phyloP scores from a whole-genome alignment of 179 eudicot genomes.

The Amaranthus tricolor region DNA sequence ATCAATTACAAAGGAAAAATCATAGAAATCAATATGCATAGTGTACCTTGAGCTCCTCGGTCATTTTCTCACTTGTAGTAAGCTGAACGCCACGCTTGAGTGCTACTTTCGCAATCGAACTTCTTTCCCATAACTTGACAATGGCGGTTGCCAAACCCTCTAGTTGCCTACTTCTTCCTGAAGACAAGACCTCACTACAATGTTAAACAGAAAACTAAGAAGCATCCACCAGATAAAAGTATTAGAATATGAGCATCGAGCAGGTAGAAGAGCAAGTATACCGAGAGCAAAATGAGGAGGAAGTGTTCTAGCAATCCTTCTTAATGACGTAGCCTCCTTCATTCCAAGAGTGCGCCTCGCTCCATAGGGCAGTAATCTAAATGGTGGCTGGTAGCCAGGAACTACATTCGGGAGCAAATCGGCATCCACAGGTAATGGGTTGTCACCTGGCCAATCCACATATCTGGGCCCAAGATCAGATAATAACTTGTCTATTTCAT shows the following conservation, averaged over 20 bases:
- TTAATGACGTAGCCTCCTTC: slow-evolving; percentile 75
- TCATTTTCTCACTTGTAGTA: slow-evolving; percentile 96
- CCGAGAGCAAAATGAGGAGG: slow-evolving; percentile 99
- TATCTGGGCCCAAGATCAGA: slow-evolving; percentile 82
- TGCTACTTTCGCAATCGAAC: slow-evolving; percentile 88
- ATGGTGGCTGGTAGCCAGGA: slow-evolving; percentile 80
- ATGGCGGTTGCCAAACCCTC: slow-evolving; percentile 89
- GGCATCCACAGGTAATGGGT: slow-evolving; percentile 90
- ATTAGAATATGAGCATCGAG: not conserved
- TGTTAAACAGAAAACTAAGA: not conserved
- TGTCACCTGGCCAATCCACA: slow-evolving; percentile 87
- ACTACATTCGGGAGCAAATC: slow-evolving; percentile 78
- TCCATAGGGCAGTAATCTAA: slow-evolving; percentile 88
- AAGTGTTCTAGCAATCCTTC: slow-evolving; percentile 83
- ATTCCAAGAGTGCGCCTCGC: slow-evolving; percentile 60
- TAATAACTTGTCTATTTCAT: slow-evolving; percentile 78
- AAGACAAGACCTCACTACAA: slow-evolving; percentile 18
- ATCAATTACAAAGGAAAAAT: not conserved
- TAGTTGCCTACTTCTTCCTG: slow-evolving; percentile 97
- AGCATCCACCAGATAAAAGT: not conserved
- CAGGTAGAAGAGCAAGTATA: slow-evolving; percentile 25
- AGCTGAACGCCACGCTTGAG: slow-evolving; percentile 94
- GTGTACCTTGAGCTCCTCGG: slow-evolving; percentile 87
- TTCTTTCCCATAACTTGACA: slow-evolving; percentile 86
- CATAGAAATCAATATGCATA: slow-evolving; percentile 5